Evolutionary conservation across 352 stramenopile genomes (phyloP), one percentile per base, ranked within the genome.

Genomic region (Thraustochytrium striatum): DNA sequence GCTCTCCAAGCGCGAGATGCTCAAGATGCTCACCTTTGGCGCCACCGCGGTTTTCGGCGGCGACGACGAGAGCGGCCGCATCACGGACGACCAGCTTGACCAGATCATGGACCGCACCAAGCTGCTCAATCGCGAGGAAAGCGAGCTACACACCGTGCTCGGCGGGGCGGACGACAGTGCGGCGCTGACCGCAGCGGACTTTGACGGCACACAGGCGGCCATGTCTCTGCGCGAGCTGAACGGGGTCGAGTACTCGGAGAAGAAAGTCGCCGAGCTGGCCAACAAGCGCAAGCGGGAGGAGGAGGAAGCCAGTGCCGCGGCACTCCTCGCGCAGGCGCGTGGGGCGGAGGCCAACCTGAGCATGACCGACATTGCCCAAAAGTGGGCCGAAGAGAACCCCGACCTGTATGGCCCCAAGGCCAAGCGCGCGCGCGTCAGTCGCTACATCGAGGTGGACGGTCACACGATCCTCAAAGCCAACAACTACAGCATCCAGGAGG

Each of bases 21-120:
- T 70, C 41, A 70, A 70, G 59, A 70, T 70, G 59, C 59, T 70
- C 41, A 70, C 59, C 11, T 70, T 70, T 52, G 59, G 59, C 19
- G 59, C 59, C 38, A 53, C 59, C 8, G 53, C 59, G 16, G 59
- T 70, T 16, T 70, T 70, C 53, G 59, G 59, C 72, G 73, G 85
- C 0, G 85, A 90, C 57, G 83, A 84, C 70, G 86, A 90, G 69
- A 83, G 84, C 32, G n/a, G n/a, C n/a, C n/a, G n/a, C n/a, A 90
- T 92, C 53, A 81, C 82, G 59, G 87, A 92, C 47, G 85, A 90
- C n/a, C 87, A 92, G 65, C 87, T 92, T 57, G 86, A 89, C 38
- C 52, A 81, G 2, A 90, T 92, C 41, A 88, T 92, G 85, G 83
- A 92, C 75, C 82, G 88, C 19, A 80, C 86, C 47, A 65, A 68